Conservation (phyloP, 2,329 filamentous ascomycete species). For the Aspergillus phoenicis region DNA sequence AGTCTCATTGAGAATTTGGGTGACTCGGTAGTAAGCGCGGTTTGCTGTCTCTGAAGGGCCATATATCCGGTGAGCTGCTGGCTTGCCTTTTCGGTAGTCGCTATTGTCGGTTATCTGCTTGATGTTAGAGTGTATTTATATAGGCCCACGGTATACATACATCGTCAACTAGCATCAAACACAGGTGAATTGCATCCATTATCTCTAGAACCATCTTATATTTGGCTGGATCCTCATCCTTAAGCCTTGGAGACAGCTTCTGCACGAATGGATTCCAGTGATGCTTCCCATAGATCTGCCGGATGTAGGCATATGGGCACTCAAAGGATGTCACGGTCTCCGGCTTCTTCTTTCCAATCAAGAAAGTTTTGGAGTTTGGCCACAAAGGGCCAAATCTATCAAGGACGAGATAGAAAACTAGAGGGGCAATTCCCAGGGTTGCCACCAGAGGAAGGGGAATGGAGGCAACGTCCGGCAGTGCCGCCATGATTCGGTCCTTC, state of each 20-base stretch:
- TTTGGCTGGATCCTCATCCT: conserved; percentile 19
- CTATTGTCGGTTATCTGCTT: conserved; percentile 26
- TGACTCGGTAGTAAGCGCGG: conserved; percentile 27
- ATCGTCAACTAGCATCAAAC: conserved; percentile 30
- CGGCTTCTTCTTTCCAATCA: conserved; percentile 22
- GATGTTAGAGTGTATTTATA: neutral
- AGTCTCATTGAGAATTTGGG: conserved; percentile 22
- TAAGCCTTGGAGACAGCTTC: conserved; percentile 22
- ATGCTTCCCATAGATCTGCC: conserved; percentile 23
- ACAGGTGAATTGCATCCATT: conserved; percentile 29
- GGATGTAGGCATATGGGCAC: conserved; percentile 26
- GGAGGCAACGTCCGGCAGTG: conserved; percentile 5
- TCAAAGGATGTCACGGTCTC: conserved; percentile 19
- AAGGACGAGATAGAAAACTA: conserved; percentile 10
- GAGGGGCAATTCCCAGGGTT: conserved; percentile 11
- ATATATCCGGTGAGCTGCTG: conserved; percentile 24
- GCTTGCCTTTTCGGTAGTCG: conserved; percentile 25
- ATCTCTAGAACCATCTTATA: conserved; percentile 25
- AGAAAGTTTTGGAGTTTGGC: conserved; percentile 17
- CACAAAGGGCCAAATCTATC: conserved; percentile 18
- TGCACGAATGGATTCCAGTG: conserved; percentile 27
- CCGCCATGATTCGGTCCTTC: conserved; percentile 9
- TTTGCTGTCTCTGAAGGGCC: conserved; percentile 28
- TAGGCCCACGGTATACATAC: conserved; percentile 10
- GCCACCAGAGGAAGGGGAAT: conserved; percentile 11